A percentile compares a stretch with the other conserved stretches of the same genome.
These are phyloP conservation scores for Chrysophaeum taylorii DNA, from an alignment of 352 stramenopile species.

Conservation along the genomic window DNA sequence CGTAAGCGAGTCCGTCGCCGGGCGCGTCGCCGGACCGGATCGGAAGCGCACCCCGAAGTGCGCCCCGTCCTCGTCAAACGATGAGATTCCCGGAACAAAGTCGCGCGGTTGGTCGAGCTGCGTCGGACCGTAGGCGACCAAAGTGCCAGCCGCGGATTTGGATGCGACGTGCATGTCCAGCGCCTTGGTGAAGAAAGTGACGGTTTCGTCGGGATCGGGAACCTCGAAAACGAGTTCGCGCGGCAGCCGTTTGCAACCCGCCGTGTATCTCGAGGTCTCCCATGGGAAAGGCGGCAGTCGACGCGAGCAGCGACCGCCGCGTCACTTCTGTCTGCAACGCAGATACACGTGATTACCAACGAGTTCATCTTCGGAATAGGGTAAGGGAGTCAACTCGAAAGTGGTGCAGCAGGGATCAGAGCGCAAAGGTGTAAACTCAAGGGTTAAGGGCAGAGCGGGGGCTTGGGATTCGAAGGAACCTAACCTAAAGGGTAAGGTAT, in stretches of 20 bases:
- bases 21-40: background rate
- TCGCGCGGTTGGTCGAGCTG: background rate
- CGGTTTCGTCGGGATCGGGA: background rate
- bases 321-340: too few species aligned
- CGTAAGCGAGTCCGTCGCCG: background rate
- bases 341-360: too few species aligned
- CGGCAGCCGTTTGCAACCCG: background rate
- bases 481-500: too few species aligned
- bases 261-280: too few species aligned
- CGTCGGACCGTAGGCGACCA: background rate
- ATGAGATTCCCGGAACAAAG: slow-evolving; percentile 3
- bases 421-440: too few species aligned
- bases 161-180: background rate
- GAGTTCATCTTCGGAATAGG: too few species aligned
- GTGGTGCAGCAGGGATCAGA: too few species aligned
- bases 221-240: background rate
- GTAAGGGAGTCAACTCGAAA: too few species aligned
- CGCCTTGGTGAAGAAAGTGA: background rate
- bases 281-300: too few species aligned
- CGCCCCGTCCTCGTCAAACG: slow-evolving; percentile 8
- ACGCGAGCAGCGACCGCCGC: too few species aligned
- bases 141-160: background rate
- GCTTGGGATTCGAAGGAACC: too few species aligned
- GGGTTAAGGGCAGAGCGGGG: too few species aligned
- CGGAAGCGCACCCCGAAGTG: background rate